Evolutionary conservation across 495 filamentous ascomycete genomes (phyloP).

Genomic region (Trichoderma reesei): DNA sequence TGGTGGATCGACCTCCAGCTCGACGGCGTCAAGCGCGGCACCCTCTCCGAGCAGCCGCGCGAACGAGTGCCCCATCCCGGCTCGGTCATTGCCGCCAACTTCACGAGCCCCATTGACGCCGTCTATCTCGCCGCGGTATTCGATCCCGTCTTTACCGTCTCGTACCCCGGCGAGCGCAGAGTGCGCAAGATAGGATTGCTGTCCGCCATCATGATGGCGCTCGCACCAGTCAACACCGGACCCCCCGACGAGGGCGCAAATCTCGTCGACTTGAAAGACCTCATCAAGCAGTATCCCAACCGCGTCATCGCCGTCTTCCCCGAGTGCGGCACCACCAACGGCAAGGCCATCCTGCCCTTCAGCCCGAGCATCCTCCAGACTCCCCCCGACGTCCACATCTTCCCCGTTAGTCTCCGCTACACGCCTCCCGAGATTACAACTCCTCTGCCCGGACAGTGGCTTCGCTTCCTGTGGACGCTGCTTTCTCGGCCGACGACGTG

Average conservation of each 20-base stretch:
- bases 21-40: conserved; percentile 86
- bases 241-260: conserved; percentile 30
- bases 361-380: conserved; percentile 60
- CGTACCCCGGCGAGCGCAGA: conserved; percentile 60
- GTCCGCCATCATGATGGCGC: conserved; percentile 61
- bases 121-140: conserved; percentile 96
- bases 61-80: conserved; percentile 63
- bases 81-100: conserved; percentile 77
- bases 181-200: conserved; percentile 70
- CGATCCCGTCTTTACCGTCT: conserved; percentile 83
- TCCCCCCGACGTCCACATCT: conserved; percentile 59
- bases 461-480: conserved; percentile 71
- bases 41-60: conserved; percentile 47
- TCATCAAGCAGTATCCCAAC: conserved; percentile 58
- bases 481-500: conserved; percentile 79
- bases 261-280: conserved; percentile 49
- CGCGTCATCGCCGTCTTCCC: conserved; percentile 78
- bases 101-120: conserved; percentile 85
- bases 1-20: conserved; percentile 98
- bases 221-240: conserved; percentile 48
- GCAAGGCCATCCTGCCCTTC: conserved; percentile 78
- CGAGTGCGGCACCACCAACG: conserved; percentile 89
- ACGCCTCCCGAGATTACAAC: conserved; percentile 84
- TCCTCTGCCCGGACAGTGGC: conserved; percentile 63
- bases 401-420: conserved; percentile 82